Evolutionary conservation across 2,329 filamentous ascomycete genomes (phyloP).

Genomic region (Sporothrix inflata): DNA sequence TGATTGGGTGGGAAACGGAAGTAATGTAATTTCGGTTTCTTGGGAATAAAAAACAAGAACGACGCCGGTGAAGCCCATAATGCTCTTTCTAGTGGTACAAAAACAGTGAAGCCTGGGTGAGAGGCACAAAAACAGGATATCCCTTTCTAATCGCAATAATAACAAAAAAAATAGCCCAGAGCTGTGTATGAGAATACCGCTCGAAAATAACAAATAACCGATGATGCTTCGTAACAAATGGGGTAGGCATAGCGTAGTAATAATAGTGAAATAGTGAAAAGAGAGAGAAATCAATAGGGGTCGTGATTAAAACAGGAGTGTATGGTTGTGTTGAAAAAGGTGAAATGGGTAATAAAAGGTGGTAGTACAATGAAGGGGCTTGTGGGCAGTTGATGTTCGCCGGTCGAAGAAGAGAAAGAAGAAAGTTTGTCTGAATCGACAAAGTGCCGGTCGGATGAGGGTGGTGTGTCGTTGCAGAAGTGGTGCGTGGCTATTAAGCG

Average conservation of each 20-base stretch:
- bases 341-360: conserved; percentile 27
- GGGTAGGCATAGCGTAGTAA: not conserved
- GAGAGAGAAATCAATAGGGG: conserved; percentile 3
- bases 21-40: not conserved
- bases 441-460: not conserved
- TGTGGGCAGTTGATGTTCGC: not conserved
- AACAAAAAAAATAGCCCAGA: not conserved
- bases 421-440: not conserved
- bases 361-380: conserved; percentile 1
- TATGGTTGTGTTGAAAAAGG: conserved; percentile 34
- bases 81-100: conserved; percentile 23
- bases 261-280: not conserved
- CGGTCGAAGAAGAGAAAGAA: not conserved
- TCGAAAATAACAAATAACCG: conserved; percentile 9
- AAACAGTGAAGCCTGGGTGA: not conserved
- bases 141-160: conserved; percentile 12
- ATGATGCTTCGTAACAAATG: conserved; percentile 16
- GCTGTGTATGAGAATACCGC: conserved; percentile 16
- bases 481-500: not conserved
- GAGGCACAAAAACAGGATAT: conserved; percentile 14
- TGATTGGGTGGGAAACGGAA: not conserved
- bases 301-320: conserved; percentile 37
- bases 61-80: conserved; percentile 14
- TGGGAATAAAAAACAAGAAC: not conserved
- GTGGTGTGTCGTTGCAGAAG: not conserved